A percentile compares a stretch with the other conserved stretches of the same genome.
These are phyloP conservation scores for Penicillium sp. DNA, from an alignment of 2,329 filamentous ascomycete species.

Conservation along the genomic window DNA sequence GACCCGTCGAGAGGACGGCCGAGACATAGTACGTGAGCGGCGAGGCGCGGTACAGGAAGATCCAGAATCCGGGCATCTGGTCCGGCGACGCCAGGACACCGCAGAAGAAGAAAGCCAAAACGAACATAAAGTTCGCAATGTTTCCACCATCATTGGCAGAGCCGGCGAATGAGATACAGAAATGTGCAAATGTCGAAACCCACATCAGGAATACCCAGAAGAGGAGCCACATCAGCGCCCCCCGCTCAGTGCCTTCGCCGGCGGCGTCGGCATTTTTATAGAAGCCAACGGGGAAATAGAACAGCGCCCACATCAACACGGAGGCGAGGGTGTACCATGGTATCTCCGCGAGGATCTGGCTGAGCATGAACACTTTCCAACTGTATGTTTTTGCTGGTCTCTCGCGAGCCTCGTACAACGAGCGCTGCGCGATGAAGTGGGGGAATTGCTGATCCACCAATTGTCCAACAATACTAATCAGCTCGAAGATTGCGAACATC, in stretches of 20 bases:
- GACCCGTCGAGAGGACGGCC: slow-evolving; percentile 74
- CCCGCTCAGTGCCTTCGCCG: not conserved
- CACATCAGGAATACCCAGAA: not conserved
- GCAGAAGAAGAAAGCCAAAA: not conserved
- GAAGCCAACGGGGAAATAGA: slow-evolving; percentile 74
- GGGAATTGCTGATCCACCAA: slow-evolving; percentile 66
- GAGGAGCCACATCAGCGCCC: slow-evolving; percentile 1
- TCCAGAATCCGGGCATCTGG: slow-evolving; percentile 71
- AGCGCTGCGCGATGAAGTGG: slow-evolving; percentile 76
- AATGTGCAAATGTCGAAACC: not conserved
- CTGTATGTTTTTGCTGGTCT: slow-evolving; percentile 78
- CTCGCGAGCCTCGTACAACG: slow-evolving; percentile 80
- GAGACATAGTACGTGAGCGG: slow-evolving; percentile 35
- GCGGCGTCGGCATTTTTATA: slow-evolving; percentile 1
- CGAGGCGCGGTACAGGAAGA: slow-evolving; percentile 77
- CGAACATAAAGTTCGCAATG: not conserved
- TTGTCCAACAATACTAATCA: slow-evolving; percentile 57
- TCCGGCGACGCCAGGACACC: slow-evolving; percentile 44
- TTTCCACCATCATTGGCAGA: not conserved
- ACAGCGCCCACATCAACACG: slow-evolving; percentile 74
- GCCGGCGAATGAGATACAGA: not conserved
- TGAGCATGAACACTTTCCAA: slow-evolving; percentile 81
- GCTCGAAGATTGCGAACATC: slow-evolving; percentile 80
- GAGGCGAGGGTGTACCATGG: slow-evolving; percentile 77
- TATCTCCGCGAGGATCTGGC: slow-evolving; percentile 78